Conservation (phyloP, 495 filamentous ascomycete species). For the Aspergillus cavernicola region DNA sequence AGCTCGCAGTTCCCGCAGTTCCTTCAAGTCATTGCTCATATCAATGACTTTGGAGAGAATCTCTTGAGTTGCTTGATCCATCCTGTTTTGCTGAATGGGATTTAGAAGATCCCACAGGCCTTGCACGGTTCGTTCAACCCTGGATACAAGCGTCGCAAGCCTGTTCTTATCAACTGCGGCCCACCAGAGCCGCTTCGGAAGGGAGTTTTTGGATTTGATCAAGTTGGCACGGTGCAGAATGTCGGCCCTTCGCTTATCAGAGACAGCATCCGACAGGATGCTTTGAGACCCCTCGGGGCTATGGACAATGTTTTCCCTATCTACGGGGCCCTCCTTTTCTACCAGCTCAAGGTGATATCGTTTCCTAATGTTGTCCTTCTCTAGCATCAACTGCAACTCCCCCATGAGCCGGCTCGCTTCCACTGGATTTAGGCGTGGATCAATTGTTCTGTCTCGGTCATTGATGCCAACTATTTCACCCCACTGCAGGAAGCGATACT, state of each 20-base stretch:
- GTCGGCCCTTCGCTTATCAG: background rate
- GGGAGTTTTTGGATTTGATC: background rate
- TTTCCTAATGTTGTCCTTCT: background rate
- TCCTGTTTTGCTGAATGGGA: background rate
- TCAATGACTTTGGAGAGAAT: background rate
- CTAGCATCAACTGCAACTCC: background rate
- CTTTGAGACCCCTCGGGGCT: background rate
- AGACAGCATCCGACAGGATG: background rate
- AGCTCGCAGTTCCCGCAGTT: background rate
- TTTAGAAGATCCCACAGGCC: background rate
- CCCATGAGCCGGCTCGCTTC: background rate
- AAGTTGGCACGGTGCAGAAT: background rate
- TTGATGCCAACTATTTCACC: background rate
- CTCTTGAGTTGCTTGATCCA: background rate
- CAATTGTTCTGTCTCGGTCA: background rate
- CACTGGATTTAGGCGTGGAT: background rate
- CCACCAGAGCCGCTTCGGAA: background rate
- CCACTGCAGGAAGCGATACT: background rate
- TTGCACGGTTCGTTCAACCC: background rate
- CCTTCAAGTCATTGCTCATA: background rate
- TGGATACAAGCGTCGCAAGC: background rate
- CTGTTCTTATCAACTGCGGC: background rate
- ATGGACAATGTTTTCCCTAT: too few species aligned
- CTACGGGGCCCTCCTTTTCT: background rate
- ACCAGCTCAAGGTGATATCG: background rate